phyloP scores from a whole-genome alignment of 768 basidiomycete genomes.

The Mycena galericulata region DNA sequence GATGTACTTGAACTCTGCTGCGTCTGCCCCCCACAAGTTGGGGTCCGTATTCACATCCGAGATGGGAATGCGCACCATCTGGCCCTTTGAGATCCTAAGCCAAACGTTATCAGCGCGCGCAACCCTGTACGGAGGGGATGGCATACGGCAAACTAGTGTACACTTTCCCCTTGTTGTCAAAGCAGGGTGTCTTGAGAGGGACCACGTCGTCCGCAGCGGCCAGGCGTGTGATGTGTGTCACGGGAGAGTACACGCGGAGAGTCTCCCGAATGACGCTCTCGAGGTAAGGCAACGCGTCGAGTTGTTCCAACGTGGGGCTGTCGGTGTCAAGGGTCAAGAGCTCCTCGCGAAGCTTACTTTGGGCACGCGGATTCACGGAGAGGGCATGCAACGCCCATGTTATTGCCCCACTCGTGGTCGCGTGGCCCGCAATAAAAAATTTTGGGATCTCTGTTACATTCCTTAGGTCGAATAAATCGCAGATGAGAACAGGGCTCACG shows the following conservation, averaged over 20 bases:
- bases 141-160: slow-evolving; percentile 17
- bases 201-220: slow-evolving; percentile 43
- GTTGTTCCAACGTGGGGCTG: slow-evolving; percentile 55
- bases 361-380: slow-evolving; percentile 48
- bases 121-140: neutral
- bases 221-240: slow-evolving; percentile 40
- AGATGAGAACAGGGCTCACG: slow-evolving; percentile 47
- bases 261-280: slow-evolving; percentile 25
- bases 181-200: slow-evolving; percentile 39
- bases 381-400: slow-evolving; percentile 60
- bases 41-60: slow-evolving; percentile 37
- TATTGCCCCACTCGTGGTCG: slow-evolving; percentile 32
- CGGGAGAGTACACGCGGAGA: slow-evolving; percentile 36
- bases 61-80: slow-evolving; percentile 46
- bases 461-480: neutral
- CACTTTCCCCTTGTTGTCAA: slow-evolving; percentile 41
- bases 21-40: slow-evolving; percentile 43
- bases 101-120: neutral
- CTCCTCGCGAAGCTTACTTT: slow-evolving; percentile 59
- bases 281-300: slow-evolving; percentile 40
- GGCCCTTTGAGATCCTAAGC: slow-evolving; percentile 39
- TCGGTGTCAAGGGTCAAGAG: slow-evolving; percentile 48
- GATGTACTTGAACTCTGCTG: slow-evolving; percentile 46
- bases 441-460: slow-evolving; percentile 21
- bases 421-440: slow-evolving; percentile 27